Evolutionary conservation across 2,329 filamentous ascomycete species (phyloP).

Genomic region (Claviceps sp.): DNA sequence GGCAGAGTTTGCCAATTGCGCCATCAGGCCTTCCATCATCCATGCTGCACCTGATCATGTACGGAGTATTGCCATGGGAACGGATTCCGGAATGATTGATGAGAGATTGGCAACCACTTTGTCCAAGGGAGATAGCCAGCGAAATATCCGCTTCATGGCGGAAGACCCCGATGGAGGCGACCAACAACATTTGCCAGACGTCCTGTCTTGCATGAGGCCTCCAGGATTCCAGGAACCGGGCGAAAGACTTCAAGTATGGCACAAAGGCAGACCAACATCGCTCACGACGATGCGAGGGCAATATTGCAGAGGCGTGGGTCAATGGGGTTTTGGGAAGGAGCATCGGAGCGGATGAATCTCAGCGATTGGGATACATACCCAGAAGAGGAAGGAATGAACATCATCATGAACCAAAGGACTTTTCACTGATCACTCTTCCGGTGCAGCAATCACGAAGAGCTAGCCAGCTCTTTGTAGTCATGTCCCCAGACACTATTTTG

Average conservation of each 20-base stretch:
- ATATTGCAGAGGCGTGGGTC: not conserved
- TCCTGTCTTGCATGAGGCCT: not conserved
- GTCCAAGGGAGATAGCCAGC: too few species aligned
- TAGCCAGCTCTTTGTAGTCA: not conserved
- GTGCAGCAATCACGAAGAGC: not conserved
- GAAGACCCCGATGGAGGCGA: not conserved
- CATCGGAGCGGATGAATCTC: not conserved
- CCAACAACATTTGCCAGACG: not conserved
- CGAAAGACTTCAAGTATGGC: too few species aligned
- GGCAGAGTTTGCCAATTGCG: conserved; percentile 8
- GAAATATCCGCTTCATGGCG: not conserved
- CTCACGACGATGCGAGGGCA: not conserved
- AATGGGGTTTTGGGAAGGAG: not conserved
- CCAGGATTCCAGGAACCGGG: too few species aligned
- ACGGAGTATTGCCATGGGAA: not conserved
- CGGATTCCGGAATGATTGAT: not conserved
- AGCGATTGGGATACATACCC: not conserved
- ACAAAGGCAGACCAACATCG: too few species aligned
- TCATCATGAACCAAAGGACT: not conserved
- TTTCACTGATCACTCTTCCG: not conserved
- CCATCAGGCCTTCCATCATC: conserved; percentile 1
- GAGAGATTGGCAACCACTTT: not conserved
- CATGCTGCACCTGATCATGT: too few species aligned
- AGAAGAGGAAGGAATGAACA: not conserved
- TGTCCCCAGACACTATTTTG: not conserved